Percentiles rank a stretch among this genome's conserved stretches.
Evolutionary conservation across 129 eudicot genomes (phyloP).

Genomic region (Cynara cardunculus): DNA sequence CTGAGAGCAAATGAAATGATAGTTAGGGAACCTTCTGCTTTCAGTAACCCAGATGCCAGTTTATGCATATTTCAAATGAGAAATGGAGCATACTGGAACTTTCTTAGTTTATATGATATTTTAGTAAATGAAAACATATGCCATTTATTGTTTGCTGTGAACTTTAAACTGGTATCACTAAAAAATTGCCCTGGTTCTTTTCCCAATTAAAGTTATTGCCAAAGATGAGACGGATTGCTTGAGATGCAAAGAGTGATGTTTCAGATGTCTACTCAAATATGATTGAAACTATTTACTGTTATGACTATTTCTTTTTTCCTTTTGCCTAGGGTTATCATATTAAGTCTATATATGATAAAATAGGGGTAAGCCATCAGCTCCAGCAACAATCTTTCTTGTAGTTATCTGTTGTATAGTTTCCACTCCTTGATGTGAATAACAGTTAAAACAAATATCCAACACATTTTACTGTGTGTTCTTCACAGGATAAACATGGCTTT

Average conservation of each 20-base stretch:
- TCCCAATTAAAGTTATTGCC: neutral
- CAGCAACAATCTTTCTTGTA: neutral
- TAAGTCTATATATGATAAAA: neutral
- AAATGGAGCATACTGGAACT: neutral
- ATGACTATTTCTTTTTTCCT: neutral
- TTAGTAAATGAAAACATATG: neutral
- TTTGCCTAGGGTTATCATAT: neutral
- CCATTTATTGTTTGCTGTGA: neutral
- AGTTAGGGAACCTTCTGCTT: neutral
- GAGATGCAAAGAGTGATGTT: conserved; percentile 3
- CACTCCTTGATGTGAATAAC: neutral
- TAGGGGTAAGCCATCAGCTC: neutral
- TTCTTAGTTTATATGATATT: neutral
- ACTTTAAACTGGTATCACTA: neutral
- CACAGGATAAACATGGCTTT: neutral
- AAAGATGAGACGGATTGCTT: neutral
- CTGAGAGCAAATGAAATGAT: conserved; percentile 9
- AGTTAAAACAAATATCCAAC: neutral
- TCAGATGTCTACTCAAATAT: neutral
- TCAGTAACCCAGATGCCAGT: neutral
- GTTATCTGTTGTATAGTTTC: neutral
- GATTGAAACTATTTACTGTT: neutral
- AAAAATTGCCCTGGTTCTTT: neutral
- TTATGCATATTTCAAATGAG: neutral
- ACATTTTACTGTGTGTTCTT: neutral